Evolutionary conservation across 164 flowering plant species (phyloP).

Genomic region (Brasenia schreberi): DNA sequence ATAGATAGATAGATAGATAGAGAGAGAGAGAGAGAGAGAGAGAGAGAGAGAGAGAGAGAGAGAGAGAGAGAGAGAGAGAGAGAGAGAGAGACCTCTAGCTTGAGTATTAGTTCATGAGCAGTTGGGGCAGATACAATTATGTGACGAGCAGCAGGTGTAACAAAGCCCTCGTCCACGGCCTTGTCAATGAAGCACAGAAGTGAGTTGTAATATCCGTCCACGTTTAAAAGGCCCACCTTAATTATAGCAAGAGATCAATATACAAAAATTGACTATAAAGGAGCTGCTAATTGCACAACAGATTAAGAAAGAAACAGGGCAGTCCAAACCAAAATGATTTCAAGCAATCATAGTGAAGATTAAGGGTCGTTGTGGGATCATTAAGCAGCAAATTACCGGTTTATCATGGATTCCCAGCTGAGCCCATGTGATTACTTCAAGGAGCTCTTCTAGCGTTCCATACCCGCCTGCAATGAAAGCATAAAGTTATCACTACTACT

Average conservation of each 20-base stretch:
- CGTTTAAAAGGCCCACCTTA: constrained; percentile 91
- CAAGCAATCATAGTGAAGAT: not conserved
- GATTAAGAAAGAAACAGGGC: too few species aligned
- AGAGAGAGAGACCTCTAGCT: constrained; percentile 49
- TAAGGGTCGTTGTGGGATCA: not conserved
- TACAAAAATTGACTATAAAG: not conserved
- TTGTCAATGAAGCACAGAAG: constrained; percentile 71
- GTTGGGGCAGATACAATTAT: constrained; percentile 82
- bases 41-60: not conserved
- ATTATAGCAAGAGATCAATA: not conserved
- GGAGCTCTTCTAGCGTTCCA: constrained; percentile 58
- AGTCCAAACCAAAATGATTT: too few species aligned
- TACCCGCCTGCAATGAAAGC: constrained; percentile 38
- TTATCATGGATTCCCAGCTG: constrained; percentile 65
- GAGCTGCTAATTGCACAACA: too few species aligned
- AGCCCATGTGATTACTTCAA: constrained; percentile 79
- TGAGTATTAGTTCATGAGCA: constrained; percentile 53
- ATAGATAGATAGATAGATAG: not conserved
- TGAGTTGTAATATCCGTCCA: constrained; percentile 78
- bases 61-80: not conserved
- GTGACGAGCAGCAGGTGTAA: constrained; percentile 64
- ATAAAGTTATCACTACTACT: not conserved
- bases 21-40: not conserved
- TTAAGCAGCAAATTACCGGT: constrained; percentile 25
- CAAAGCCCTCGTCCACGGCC: constrained; percentile 95